A percentile compares a stretch with the other conserved stretches of the same genome.
phyloP scores from a whole-genome alignment of 306 rosid genomes.

The Sechiopsis laciniata region DNA sequence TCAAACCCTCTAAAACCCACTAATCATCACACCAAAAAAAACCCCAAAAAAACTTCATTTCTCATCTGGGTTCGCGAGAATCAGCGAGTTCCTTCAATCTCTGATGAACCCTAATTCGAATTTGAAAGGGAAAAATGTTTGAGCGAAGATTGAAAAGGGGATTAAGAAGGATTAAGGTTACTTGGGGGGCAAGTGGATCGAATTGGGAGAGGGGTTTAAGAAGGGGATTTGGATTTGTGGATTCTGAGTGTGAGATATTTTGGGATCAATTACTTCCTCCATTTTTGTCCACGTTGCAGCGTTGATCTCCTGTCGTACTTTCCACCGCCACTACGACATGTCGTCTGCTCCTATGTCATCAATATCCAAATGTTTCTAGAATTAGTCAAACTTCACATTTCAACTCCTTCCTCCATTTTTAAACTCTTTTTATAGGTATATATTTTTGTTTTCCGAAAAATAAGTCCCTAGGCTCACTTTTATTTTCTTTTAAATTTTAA shows the following conservation, averaged over 20 bases:
- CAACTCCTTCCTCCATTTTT: too few relatives aligned
- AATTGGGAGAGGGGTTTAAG: slow-evolving; percentile 21
- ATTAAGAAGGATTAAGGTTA: slow-evolving; percentile 8
- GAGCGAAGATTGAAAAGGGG: background rate
- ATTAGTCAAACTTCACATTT: too few relatives aligned
- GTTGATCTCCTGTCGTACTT: slow-evolving; percentile 23
- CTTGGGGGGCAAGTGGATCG: slow-evolving; percentile 20
- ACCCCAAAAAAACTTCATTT: background rate
- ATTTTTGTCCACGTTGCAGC: slow-evolving; percentile 29
- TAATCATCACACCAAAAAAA: background rate
- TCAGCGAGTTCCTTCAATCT: background rate
- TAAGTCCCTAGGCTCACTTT: too few relatives aligned
- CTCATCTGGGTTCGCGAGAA: background rate
- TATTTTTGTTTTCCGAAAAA: too few relatives aligned
- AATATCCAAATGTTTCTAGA: too few relatives aligned
- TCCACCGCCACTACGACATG: slow-evolving; percentile 15
- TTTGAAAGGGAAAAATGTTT: background rate
- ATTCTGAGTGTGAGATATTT: slow-evolving; percentile 33
- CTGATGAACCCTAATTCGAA: background rate
- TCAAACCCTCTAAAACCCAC: background rate
- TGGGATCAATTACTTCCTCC: slow-evolving; percentile 9
- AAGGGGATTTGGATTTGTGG: slow-evolving; percentile 22
- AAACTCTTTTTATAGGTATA: too few relatives aligned
- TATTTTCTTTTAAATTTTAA: too few relatives aligned
- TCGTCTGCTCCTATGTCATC: background rate